These are phyloP conservation scores for Microascus cirrosus DNA, from an alignment of 2,329 filamentous ascomycete genomes.

Conservation along the genomic window DNA sequence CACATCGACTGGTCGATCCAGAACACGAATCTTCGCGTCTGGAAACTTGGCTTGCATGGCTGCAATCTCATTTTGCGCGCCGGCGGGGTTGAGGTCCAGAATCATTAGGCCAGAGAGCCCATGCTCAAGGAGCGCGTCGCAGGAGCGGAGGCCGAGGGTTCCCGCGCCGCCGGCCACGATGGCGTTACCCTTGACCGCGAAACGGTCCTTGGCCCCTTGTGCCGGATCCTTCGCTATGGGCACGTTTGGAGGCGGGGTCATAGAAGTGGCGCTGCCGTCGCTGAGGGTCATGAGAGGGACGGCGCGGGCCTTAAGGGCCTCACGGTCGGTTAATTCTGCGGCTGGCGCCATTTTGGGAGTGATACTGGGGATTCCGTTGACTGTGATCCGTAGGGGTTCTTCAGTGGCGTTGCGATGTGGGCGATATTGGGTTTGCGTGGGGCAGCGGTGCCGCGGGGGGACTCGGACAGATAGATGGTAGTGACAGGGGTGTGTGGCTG, in stretches of 20 bases:
- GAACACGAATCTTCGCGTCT: constrained; percentile 17
- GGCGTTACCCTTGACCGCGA: constrained; percentile 18
- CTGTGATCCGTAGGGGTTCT: background rate
- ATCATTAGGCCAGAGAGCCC: constrained; percentile 37
- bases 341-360: background rate
- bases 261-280: constrained; percentile 6
- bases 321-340: background rate
- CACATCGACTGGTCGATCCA: constrained; percentile 57
- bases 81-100: constrained; percentile 59
- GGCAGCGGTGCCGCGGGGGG: too few relatives aligned
- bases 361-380: background rate
- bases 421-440: too few relatives aligned
- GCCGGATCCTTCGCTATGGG: constrained; percentile 6
- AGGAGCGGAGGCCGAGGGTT: constrained; percentile 21
- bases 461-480: too few relatives aligned
- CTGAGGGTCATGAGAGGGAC: constrained; percentile 7
- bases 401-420: background rate
- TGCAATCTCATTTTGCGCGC: constrained; percentile 50
- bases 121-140: constrained; percentile 57
- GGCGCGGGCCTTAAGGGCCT: background rate
- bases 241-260: constrained; percentile 3
- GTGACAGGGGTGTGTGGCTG: background rate
- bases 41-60: constrained; percentile 61
- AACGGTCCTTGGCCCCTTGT: constrained; percentile 12
- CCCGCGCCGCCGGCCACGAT: constrained; percentile 48